These are phyloP conservation scores for Abelmoschus esculentus DNA, from an alignment of 345 rosid species.

Conservation along the genomic window DNA sequence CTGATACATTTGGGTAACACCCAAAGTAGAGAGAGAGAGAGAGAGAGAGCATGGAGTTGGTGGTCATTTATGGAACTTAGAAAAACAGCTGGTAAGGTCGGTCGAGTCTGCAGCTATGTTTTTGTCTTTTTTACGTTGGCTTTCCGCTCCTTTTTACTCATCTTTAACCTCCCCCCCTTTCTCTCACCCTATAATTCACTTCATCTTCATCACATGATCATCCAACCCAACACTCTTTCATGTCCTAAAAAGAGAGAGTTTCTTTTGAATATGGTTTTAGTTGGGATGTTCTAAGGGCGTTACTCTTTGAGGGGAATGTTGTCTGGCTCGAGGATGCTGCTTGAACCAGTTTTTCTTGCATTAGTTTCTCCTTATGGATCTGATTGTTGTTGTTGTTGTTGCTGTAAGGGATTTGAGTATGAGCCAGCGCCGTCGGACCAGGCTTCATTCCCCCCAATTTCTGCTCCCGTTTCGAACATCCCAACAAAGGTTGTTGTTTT, in stretches of 20 bases:
- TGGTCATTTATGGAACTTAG: slow-evolving; percentile 58
- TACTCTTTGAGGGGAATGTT: slow-evolving; percentile 83
- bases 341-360: slow-evolving; percentile 7
- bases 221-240: slow-evolving; percentile 16
- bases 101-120: slow-evolving; percentile 29
- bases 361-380: too few species aligned
- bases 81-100: slow-evolving; percentile 36
- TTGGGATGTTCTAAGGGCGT: slow-evolving; percentile 20
- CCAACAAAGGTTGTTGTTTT: neutral
- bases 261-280: slow-evolving; percentile 1
- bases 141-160: slow-evolving; percentile 21
- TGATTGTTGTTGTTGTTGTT: too few species aligned
- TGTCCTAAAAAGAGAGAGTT: neutral
- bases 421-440: slow-evolving; percentile 78
- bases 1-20: neutral
- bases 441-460: slow-evolving; percentile 98
- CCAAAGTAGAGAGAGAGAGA: neutral
- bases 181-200: neutral
- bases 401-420: slow-evolving; percentile 5
- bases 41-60: slow-evolving; percentile 35
- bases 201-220: slow-evolving; percentile 8
- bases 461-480: slow-evolving; percentile 28
- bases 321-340: slow-evolving; percentile 88
- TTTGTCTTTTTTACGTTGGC: slow-evolving; percentile 17
- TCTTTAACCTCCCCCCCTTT: slow-evolving; percentile 21